These are phyloP conservation scores for Cryptococcus maquisensis DNA, from an alignment of 1,284 basidiomycete species.

Conservation along the genomic window DNA sequence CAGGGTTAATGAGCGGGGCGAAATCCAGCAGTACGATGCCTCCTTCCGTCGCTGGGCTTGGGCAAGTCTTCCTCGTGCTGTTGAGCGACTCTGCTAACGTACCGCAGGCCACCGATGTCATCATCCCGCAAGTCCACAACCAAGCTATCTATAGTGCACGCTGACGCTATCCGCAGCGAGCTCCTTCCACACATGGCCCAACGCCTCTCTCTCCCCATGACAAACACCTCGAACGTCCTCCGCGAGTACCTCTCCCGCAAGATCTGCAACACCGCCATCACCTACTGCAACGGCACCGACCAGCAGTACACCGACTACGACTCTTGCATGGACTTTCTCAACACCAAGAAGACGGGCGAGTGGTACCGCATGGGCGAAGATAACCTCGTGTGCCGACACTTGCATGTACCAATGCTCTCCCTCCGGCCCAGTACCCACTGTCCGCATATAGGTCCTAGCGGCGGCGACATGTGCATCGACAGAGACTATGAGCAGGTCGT, in stretches of 20 bases:
- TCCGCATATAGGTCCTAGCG: conserved; percentile 22
- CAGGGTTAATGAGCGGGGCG: conserved; percentile 13
- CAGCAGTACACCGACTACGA: conserved; percentile 20
- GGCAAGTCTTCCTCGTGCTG: conserved; percentile 4
- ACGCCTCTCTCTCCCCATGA: background rate
- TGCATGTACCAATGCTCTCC: conserved; percentile 26
- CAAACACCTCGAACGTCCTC: conserved; percentile 13
- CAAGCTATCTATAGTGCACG: background rate
- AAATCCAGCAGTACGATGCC: conserved; percentile 21
- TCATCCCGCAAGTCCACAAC: conserved; percentile 12
- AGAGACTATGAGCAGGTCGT: conserved; percentile 21
- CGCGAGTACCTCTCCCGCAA: conserved; percentile 18
- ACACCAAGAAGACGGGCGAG: conserved; percentile 13
- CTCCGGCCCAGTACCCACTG: conserved; percentile 23
- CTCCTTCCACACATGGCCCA: conserved; percentile 27
- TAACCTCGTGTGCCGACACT: conserved; percentile 27
- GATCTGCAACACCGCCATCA: conserved; percentile 15
- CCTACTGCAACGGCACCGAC: conserved; percentile 21
- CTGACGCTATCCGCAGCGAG: background rate
- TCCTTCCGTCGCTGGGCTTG: conserved; percentile 28
- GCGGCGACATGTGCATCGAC: conserved; percentile 26
- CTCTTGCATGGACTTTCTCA: conserved; percentile 16
- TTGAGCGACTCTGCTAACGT: background rate
- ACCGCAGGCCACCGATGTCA: conserved; percentile 17
- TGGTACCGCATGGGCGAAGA: conserved; percentile 27